Percentiles rank a stretch among this genome's conserved stretches.
Evolutionary conservation across 208 protist species (phyloP).

Genomic region (Herpetomonas tarakana): DNA sequence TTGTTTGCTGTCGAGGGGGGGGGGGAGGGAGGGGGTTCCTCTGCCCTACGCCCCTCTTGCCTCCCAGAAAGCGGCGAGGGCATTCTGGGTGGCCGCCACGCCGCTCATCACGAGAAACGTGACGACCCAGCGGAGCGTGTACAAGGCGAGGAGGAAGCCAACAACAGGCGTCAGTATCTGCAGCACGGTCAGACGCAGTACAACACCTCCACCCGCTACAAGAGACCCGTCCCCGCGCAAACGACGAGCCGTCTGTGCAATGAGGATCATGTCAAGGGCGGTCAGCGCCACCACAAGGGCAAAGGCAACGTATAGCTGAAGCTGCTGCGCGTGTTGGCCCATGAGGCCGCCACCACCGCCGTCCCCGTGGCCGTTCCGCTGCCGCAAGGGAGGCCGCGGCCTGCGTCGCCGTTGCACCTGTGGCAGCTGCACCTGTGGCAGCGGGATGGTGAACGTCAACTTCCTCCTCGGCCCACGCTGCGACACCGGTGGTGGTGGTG

Average conservation of each 20-base stretch:
- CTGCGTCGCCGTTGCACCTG: too few relatives aligned
- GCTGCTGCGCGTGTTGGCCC: not conserved
- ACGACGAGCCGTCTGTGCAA: not conserved
- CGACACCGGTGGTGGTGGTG: too few relatives aligned
- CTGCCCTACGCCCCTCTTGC: too few relatives aligned
- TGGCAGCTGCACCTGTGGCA: too few relatives aligned
- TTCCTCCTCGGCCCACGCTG: too few relatives aligned
- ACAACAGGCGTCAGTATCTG: not conserved
- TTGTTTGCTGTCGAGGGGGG: too few relatives aligned
- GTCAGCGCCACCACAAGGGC: not conserved
- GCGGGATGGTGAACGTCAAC: not conserved
- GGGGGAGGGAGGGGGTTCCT: too few relatives aligned
- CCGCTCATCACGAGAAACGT: not conserved
- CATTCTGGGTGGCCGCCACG: not conserved
- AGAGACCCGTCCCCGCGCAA: not conserved
- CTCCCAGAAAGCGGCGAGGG: too few relatives aligned
- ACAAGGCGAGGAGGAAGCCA: not conserved
- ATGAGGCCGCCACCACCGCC: too few relatives aligned
- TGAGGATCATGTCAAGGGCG: not conserved
- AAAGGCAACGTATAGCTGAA: not conserved
- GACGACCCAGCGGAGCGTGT: not conserved
- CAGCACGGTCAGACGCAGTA: not conserved
- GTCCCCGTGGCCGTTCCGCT: not conserved
- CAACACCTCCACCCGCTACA: not conserved
- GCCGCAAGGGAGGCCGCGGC: conserved; percentile 14